Evolutionary conservation across 176 grass and related monocot genomes (phyloP).

Genomic region (Paspalum notatum): DNA sequence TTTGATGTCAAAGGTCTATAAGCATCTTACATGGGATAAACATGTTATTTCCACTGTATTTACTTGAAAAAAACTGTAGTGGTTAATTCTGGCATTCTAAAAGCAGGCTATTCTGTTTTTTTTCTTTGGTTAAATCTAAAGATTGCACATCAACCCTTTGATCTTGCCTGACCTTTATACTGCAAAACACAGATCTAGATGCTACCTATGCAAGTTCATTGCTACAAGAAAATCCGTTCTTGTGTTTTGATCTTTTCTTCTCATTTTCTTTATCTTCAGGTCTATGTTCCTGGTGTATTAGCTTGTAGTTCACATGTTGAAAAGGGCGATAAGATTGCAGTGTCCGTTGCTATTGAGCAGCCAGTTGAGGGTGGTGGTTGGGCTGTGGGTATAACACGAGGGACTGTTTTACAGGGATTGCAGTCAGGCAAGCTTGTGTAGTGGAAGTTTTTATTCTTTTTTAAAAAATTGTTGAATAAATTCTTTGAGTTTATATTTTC

Average conservation of each 20-base stretch:
- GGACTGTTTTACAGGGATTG: conserved; percentile 75
- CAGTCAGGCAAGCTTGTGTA: conserved; percentile 62
- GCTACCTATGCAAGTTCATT: conserved; percentile 20
- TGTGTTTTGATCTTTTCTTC: conserved; percentile 20
- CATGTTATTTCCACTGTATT: conserved; percentile 8
- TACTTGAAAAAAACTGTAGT: conserved; percentile 4
- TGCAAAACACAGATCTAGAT: no score
- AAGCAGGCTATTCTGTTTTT: not conserved
- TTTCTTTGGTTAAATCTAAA: conserved; percentile 19
- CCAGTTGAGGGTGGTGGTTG: conserved; percentile 58
- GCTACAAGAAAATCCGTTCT: not conserved
- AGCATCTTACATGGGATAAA: not conserved
- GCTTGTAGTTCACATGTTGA: conserved; percentile 98
- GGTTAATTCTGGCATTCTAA: not conserved
- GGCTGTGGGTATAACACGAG: conserved; percentile 90
- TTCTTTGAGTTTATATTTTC: conserved; percentile 14
- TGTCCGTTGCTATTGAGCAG: conserved; percentile 85
- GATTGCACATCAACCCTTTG: not conserved
- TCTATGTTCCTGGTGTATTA: conserved; percentile 92
- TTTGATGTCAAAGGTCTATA: not conserved
- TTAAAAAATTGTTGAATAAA: conserved; percentile 30
- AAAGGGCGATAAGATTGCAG: conserved; percentile 83
- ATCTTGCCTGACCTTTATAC: not conserved
- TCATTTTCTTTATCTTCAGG: conserved; percentile 51
- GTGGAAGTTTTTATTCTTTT: conserved; percentile 1